Conservation (phyloP, 352 stramenopile genomes). For the Phytopythium oedochilum region DNA sequence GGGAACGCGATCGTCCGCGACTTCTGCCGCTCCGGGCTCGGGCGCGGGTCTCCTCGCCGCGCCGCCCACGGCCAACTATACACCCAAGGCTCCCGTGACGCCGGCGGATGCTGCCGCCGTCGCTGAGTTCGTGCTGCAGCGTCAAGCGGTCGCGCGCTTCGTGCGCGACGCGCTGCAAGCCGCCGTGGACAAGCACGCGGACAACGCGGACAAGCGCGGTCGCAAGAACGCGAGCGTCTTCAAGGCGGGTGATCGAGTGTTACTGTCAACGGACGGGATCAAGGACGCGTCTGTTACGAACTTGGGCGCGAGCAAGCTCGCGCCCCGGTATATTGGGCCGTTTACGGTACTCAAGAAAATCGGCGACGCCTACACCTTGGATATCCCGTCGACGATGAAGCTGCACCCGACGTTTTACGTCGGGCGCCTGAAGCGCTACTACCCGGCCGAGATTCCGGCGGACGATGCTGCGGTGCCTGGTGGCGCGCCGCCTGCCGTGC, state of each 20-base stretch:
- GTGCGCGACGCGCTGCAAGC: no score
- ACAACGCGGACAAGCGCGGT: not conserved
- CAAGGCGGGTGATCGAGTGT: constrained; percentile 6
- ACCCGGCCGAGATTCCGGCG: not conserved
- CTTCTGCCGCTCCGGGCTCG: no score
- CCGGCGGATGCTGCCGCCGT: no score
- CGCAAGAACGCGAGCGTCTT: constrained; percentile 11
- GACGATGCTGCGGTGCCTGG: not conserved
- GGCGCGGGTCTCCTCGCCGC: no score
- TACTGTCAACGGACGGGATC: constrained; percentile 10
- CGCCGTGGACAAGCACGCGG: no score
- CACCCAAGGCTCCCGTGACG: no score
- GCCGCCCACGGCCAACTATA: no score
- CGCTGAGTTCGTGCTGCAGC: no score
- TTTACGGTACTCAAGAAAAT: constrained; percentile 5
- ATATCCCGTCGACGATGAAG: constrained; percentile 12
- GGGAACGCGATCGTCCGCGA: no score
- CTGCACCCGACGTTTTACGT: constrained; percentile 30
- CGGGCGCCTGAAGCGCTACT: constrained; percentile 17
- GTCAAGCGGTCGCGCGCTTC: no score
- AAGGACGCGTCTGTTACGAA: constrained; percentile 1
- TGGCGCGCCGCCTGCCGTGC: no score
- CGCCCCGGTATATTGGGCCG: constrained; percentile 8
- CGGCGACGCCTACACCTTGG: constrained; percentile 9
- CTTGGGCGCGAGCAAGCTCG: constrained; percentile 8